Evolutionary conservation across 192 early-diverging fungal genomes (phyloP).

Genomic region (Diversispora eburnea): DNA sequence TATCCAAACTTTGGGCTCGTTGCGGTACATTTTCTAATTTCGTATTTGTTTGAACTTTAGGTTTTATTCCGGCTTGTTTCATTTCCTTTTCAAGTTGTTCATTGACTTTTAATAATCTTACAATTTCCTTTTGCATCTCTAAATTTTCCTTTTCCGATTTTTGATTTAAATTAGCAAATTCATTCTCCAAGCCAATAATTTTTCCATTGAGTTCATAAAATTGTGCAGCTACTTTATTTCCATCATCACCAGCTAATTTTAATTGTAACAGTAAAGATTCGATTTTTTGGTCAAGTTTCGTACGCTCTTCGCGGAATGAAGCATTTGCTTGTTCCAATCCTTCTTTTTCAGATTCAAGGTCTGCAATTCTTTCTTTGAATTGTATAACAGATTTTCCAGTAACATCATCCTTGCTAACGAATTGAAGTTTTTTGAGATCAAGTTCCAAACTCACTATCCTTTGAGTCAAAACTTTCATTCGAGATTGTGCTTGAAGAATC

Average conservation of each 20-base stretch:
- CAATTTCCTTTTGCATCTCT: conserved; percentile 16
- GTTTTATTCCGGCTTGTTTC: background rate
- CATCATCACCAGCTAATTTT: background rate
- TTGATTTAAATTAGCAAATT: conserved; percentile 2
- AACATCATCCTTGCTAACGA: background rate
- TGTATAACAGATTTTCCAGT: background rate
- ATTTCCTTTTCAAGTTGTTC: conserved; percentile 12
- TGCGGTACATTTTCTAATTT: no score
- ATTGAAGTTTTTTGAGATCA: background rate
- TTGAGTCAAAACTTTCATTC: conserved; percentile 9
- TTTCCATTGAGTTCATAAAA: conserved; percentile 1
- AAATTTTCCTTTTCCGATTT: background rate
- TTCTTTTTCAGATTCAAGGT: conserved; percentile 22
- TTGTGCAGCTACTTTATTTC: conserved; percentile 1
- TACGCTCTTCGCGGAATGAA: background rate
- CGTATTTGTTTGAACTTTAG: no score
- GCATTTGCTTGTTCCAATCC: conserved; percentile 6
- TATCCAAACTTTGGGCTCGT: background rate
- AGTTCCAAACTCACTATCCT: conserved; percentile 9
- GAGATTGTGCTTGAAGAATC: conserved; percentile 6
- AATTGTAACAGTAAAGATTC: conserved; percentile 13
- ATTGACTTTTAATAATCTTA: conserved; percentile 13
- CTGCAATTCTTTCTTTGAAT: conserved; percentile 15
- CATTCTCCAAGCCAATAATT: conserved; percentile 6
- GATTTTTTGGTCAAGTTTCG: conserved; percentile 22